A percentile compares a stretch with the other conserved stretches of the same genome.
Conservation (phyloP, 1,139 yeast species). For the Magnusiomyces magnusii region DNA sequence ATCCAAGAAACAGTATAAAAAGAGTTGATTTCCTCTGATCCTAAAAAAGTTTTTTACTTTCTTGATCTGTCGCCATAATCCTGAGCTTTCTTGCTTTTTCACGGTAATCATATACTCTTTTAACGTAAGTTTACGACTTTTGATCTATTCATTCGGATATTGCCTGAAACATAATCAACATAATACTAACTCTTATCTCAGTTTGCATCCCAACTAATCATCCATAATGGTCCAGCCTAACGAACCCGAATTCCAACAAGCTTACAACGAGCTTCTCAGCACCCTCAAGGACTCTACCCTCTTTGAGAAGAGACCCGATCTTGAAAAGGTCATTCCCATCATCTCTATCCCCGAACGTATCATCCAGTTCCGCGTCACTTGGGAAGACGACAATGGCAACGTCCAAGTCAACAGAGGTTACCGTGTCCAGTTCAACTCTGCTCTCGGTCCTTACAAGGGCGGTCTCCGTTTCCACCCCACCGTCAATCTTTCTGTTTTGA, state of each 20-base stretch:
- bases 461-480: slow-evolving; percentile 98
- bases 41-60: no score
- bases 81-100: no score
- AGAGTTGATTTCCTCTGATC: no score
- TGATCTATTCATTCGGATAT: background rate
- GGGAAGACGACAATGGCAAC: slow-evolving; percentile 95
- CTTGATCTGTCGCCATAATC: no score
- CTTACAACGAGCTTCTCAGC: slow-evolving; percentile 84
- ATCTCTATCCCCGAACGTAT: slow-evolving; percentile 94
- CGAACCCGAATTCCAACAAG: slow-evolving; percentile 99
- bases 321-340: slow-evolving; percentile 81
- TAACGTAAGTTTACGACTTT: no score
- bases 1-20: no score
- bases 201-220: background rate
- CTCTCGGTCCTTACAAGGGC: slow-evolving; percentile 98
- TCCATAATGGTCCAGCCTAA: slow-evolving; percentile 46
- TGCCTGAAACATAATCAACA: no score
- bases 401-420: slow-evolving; percentile 93
- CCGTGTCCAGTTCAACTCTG: slow-evolving; percentile 98
- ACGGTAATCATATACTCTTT: no score
- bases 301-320: slow-evolving; percentile 82
- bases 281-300: slow-evolving; percentile 89
- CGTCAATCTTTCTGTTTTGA: slow-evolving; percentile 88
- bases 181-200: background rate
- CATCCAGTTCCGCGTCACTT: slow-evolving; percentile 91